Conservation (phyloP, 2,329 filamentous ascomycete genomes). For the Talaromyces sp. region DNA sequence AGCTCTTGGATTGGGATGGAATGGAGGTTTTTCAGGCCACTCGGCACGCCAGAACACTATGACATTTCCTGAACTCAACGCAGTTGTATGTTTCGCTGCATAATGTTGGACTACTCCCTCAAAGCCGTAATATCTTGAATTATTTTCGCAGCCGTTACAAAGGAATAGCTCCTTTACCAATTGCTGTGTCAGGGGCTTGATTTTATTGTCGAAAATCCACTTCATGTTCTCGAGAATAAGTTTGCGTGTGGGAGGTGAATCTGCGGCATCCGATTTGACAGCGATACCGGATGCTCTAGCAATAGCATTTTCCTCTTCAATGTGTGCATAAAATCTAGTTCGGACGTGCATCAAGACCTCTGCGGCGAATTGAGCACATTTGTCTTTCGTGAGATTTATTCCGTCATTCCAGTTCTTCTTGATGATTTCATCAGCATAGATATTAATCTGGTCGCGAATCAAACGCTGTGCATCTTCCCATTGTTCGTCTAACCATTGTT, state of each 20-base stretch:
- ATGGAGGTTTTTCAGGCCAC: slow-evolving; percentile 72
- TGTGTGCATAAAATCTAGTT: slow-evolving; percentile 59
- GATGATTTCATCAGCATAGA: slow-evolving; percentile 67
- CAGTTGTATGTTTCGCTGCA: slow-evolving; percentile 71
- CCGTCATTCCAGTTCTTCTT: slow-evolving; percentile 60
- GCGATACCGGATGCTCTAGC: slow-evolving; percentile 44
- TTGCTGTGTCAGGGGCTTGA: slow-evolving; percentile 63
- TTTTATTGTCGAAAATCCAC: slow-evolving; percentile 73
- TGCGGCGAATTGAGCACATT: slow-evolving; percentile 63
- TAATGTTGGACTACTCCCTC: slow-evolving; percentile 78
- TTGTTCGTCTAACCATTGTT: slow-evolving; percentile 60
- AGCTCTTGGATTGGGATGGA: slow-evolving; percentile 56
- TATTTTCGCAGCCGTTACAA: slow-evolving; percentile 63
- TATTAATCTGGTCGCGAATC: slow-evolving; percentile 59
- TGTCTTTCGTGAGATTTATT: slow-evolving; percentile 58
- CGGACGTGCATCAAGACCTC: slow-evolving; percentile 65
- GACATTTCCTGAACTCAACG: slow-evolving; percentile 64
- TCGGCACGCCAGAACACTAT: slow-evolving; percentile 75
- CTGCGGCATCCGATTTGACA: slow-evolving; percentile 45
- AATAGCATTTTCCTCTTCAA: slow-evolving; percentile 50
- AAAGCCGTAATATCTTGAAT: slow-evolving; percentile 65
- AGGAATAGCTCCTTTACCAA: slow-evolving; percentile 68
- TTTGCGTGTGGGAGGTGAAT: slow-evolving; percentile 55
- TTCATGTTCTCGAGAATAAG: slow-evolving; percentile 81
- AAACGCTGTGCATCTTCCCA: slow-evolving; percentile 68